A percentile compares a stretch with the other conserved stretches of the same genome.
phyloP scores from a whole-genome alignment of 371 early-diverging fungal species.

The Zancudomyces culisetae region DNA sequence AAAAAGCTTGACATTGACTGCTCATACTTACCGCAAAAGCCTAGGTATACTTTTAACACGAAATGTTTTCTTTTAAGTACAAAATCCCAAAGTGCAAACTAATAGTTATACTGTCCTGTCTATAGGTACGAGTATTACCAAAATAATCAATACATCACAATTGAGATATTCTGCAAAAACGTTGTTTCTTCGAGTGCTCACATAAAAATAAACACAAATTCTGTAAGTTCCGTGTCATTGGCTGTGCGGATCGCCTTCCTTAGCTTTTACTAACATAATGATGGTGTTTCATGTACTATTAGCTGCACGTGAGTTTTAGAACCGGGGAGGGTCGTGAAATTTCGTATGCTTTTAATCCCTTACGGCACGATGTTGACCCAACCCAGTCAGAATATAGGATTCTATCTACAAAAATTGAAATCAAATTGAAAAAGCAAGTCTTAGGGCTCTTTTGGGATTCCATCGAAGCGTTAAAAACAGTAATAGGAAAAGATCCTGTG shows the following conservation, averaged over 20 bases:
- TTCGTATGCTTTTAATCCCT: slow-evolving; percentile 60
- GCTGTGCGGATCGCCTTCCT: background rate
- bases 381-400: slow-evolving; percentile 44
- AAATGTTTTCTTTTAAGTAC: no score
- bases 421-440: slow-evolving; percentile 60
- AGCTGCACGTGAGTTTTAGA: slow-evolving; percentile 55
- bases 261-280: no score
- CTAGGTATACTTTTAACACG: no score
- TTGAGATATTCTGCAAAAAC: slow-evolving; percentile 81
- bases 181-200: slow-evolving; percentile 41
- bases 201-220: slow-evolving; percentile 36
- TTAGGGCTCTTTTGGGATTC: slow-evolving; percentile 22
- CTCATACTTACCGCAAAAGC: no score
- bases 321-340: slow-evolving; percentile 57
- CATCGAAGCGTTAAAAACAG: no score
- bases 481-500: no score
- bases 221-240: slow-evolving; percentile 5
- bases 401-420: slow-evolving; percentile 81
- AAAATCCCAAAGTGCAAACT: no score
- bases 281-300: background rate
- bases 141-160: slow-evolving; percentile 66
- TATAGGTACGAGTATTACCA: slow-evolving; percentile 92
- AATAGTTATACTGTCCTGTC: no score
- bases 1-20: no score
- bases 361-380: slow-evolving; percentile 55